These are phyloP conservation scores for Pyrus hybrid DNA, from an alignment of 331 rosid genomes.

Conservation along the genomic window DNA sequence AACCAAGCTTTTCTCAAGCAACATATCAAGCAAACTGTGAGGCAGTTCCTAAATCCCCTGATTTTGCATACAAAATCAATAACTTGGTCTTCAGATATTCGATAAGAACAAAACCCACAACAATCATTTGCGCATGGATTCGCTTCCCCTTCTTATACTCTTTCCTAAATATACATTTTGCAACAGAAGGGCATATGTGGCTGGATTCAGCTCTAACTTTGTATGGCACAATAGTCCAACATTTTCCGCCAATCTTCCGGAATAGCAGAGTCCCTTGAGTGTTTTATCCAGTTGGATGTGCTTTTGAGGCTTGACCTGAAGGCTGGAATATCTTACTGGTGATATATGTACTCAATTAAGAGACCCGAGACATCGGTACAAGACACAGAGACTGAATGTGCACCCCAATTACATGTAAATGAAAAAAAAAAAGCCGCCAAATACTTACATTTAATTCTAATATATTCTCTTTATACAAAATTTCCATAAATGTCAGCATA, in stretches of 20 bases:
- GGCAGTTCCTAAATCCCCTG: constrained; percentile 51
- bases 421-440: no score
- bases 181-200: constrained; percentile 57
- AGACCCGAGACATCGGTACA: constrained; percentile 20
- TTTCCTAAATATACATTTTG: constrained; percentile 69
- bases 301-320: constrained; percentile 51
- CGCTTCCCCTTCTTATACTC: constrained; percentile 46
- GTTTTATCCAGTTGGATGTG: constrained; percentile 35
- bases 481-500: not conserved
- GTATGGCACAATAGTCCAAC: constrained; percentile 45
- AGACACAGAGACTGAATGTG: not conserved
- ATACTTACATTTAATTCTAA: not conserved
- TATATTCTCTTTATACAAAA: not conserved
- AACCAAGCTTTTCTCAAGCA: constrained; percentile 39
- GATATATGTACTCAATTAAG: constrained; percentile 14
- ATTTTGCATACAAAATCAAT: constrained; percentile 56
- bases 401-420: not conserved
- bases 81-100: constrained; percentile 57
- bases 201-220: constrained; percentile 21
- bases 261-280: constrained; percentile 39
- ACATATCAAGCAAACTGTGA: constrained; percentile 26
- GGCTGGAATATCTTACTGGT: constrained; percentile 50
- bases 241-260: constrained; percentile 52
- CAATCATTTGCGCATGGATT: constrained; percentile 59
- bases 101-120: constrained; percentile 47